A percentile compares a stretch with the other conserved stretches of the same genome.
Evolutionary conservation across 352 stramenopile species (phyloP).

Genomic region (Peronospora farinosa): DNA sequence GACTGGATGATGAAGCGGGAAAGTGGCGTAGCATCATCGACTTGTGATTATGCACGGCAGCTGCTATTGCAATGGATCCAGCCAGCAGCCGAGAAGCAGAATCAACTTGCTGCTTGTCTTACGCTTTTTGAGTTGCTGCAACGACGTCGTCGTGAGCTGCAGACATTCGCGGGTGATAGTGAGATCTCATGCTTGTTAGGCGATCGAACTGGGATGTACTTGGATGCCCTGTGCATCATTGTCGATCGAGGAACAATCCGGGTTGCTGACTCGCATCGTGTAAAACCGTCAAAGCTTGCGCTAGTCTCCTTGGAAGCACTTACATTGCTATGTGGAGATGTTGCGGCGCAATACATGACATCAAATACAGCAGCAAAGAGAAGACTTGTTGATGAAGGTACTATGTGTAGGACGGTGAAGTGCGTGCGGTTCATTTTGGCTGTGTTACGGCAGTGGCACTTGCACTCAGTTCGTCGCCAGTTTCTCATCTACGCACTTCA

Average conservation of each 20-base stretch:
- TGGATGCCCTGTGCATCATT: slow-evolving; percentile 16
- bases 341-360: slow-evolving; percentile 18
- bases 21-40: not conserved
- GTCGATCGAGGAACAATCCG: slow-evolving; percentile 17
- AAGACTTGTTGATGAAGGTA: not conserved
- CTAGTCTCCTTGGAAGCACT: slow-evolving; percentile 50
- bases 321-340: slow-evolving; percentile 32
- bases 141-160: slow-evolving; percentile 18
- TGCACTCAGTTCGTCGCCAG: slow-evolving; percentile 17
- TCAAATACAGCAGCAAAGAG: slow-evolving; percentile 9
- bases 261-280: slow-evolving; percentile 15
- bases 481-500: slow-evolving; percentile 25
- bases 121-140: slow-evolving; percentile 59
- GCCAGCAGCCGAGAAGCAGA: slow-evolving; percentile 30
- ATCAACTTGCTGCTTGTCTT: slow-evolving; percentile 49
- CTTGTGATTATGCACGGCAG: slow-evolving; percentile 21
- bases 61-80: slow-evolving; percentile 36
- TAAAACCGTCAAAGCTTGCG: slow-evolving; percentile 52
- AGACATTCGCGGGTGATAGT: not conserved
- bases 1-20: slow-evolving; percentile 41
- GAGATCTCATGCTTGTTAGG: slow-evolving; percentile 5
- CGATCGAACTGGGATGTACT: slow-evolving; percentile 8
- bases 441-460: slow-evolving; percentile 23
- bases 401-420: slow-evolving; percentile 14
- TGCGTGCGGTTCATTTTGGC: slow-evolving; percentile 14